These are phyloP conservation scores for Cyclanthera cordifolia DNA, from an alignment of 306 rosid species.

Conservation along the genomic window DNA sequence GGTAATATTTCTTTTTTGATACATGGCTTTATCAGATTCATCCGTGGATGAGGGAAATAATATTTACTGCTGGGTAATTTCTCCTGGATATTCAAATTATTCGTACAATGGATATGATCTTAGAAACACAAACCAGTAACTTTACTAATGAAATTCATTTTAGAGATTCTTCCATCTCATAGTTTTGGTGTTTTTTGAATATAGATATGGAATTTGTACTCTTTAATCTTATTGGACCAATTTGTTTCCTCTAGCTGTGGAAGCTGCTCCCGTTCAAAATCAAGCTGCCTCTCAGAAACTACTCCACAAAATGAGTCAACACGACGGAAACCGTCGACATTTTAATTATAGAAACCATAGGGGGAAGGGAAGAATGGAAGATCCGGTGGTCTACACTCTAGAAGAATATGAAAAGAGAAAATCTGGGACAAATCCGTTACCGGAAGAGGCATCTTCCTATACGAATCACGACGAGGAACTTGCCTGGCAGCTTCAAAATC, in stretches of 20 bases:
- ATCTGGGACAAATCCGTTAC: conserved; percentile 31
- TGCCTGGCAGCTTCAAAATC: conserved; percentile 79
- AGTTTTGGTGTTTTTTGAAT: background rate
- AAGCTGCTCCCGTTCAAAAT: conserved; percentile 70
- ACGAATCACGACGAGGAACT: conserved; percentile 47
- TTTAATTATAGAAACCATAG: conserved; percentile 32
- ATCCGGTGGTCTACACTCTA: conserved; percentile 40
- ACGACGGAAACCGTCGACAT: conserved; percentile 26
- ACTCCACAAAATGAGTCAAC: conserved; percentile 59
- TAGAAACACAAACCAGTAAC: background rate
- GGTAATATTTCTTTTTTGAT: conserved; percentile 32
- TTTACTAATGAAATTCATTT: background rate
- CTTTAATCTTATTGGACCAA: background rate
- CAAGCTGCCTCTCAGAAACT: conserved; percentile 92
- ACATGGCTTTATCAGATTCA: conserved; percentile 4
- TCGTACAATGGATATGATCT: background rate
- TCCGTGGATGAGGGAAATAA: background rate
- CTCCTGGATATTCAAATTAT: conserved; percentile 4
- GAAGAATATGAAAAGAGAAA: conserved; percentile 63
- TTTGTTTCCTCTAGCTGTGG: conserved; percentile 38
- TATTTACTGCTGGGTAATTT: background rate
- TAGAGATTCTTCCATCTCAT: background rate
- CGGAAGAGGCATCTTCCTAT: conserved; percentile 15
- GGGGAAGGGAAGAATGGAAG: conserved; percentile 59
- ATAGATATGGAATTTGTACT: background rate